Percentiles rank a stretch among this genome's conserved stretches.
Evolutionary conservation across 1,284 basidiomycete species (phyloP).

Genomic region (Pyrrhoderma noxium): DNA sequence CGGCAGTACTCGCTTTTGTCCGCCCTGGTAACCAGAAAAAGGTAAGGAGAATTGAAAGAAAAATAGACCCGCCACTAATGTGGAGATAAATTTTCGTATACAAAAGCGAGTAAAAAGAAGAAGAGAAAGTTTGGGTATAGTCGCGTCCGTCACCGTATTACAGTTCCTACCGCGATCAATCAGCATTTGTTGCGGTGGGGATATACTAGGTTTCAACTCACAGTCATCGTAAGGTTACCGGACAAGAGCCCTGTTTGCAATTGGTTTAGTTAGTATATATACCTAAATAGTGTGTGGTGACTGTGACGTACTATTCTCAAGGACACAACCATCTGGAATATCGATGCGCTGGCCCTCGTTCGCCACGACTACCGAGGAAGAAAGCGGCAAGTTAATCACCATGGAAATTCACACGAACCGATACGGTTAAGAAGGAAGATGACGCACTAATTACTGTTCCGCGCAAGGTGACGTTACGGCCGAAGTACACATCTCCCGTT

Average conservation of each 20-base stretch:
- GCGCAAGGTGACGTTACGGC: conserved; percentile 83
- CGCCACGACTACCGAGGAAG: conserved; percentile 51
- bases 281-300: neutral
- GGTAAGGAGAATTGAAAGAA: no score
- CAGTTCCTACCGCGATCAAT: conserved; percentile 1
- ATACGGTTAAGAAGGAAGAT: neutral
- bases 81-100: no score
- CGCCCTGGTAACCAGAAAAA: neutral
- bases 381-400: conserved; percentile 9
- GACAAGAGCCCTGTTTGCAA: conserved; percentile 36
- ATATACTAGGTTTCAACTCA: conserved; percentile 10
- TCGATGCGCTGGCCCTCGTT: conserved; percentile 94
- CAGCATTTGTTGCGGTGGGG: conserved; percentile 4
- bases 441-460: conserved; percentile 74
- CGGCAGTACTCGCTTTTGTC: neutral
- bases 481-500: conserved; percentile 94
- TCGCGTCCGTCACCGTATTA: neutral
- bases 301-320: conserved; percentile 60
- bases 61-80: no score
- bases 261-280: neutral
- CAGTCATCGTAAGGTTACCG: conserved; percentile 48
- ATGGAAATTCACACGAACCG: conserved; percentile 2
- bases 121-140: neutral
- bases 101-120: neutral
- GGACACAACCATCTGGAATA: conserved; percentile 90